A percentile compares a stretch with the other conserved stretches of the same genome.
Evolutionary conservation across 768 basidiomycete species (phyloP).

Genomic region (Tremella mesenterica): DNA sequence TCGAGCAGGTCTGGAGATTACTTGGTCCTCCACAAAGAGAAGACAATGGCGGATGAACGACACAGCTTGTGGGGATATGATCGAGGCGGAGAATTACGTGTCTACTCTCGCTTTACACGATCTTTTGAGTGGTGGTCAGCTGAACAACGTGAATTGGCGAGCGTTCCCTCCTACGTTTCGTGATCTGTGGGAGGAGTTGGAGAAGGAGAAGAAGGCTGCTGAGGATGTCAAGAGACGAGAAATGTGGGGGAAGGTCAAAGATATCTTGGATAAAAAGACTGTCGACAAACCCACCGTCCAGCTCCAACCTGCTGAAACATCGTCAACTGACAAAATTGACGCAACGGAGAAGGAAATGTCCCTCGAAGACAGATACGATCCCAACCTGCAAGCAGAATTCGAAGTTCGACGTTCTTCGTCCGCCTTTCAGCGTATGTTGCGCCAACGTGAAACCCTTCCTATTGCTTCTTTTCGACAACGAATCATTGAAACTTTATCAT

Average conservation of each 20-base stretch:
- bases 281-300: not conserved
- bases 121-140: conserved; percentile 47
- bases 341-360: not conserved
- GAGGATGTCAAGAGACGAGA: conserved; percentile 60
- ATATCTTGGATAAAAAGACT: conserved; percentile 50
- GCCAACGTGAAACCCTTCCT: conserved; percentile 67
- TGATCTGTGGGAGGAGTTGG: conserved; percentile 87
- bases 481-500: conserved; percentile 62
- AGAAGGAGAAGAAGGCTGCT: conserved; percentile 53
- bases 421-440: conserved; percentile 82
- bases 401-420: conserved; percentile 55
- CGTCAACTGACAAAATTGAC: not conserved
- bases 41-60: conserved; percentile 73
- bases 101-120: conserved; percentile 76
- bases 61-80: conserved; percentile 65
- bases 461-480: conserved; percentile 72
- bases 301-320: not conserved
- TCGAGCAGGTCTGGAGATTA: conserved; percentile 61
- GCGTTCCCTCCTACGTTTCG: conserved; percentile 72
- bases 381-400: conserved; percentile 52
- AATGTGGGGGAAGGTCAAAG: conserved; percentile 62
- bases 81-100: conserved; percentile 83
- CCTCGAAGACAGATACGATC: not conserved
- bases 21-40: conserved; percentile 56
- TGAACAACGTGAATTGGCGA: conserved; percentile 55